Base-by-base conservation (phyloP, 1,139 yeast genomes). In the Blastobotrys indianensis region DNA sequence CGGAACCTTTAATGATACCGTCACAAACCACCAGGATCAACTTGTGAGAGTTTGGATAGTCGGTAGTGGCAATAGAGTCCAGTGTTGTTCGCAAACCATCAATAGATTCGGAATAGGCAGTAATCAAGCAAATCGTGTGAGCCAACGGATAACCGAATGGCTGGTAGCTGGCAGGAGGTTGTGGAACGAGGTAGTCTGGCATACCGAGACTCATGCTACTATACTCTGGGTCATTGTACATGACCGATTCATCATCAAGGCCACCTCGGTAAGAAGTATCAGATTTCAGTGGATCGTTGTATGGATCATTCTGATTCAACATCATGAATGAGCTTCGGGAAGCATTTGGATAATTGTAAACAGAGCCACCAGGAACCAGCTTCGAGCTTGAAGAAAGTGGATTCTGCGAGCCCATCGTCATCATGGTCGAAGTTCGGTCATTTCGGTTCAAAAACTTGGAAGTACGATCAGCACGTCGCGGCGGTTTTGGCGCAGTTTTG, bases 21-120 rank as follows among this genome's bases (percentile, higher is more conserved):
- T 92, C 98, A 72, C 97, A 90, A 32, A 92, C 75, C 39, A 90
- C 80, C 47, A 88, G 69, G 44, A 92, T 72, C 53, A 92, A 68
- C 65, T 90, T 92, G 66, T 92, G 97, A 5, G 97, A 85, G 65
- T 87, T 88, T 50, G 97, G 97, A 63, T 84, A 92, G 55, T 86
- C 95, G 2, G 97, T 87, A 1, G 95, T 86, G 13, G 95, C 87
- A 50, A 92, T 64, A 1, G 97, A 90, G 64, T 92, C 97, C 56
- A 90, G 68, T 0, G 97, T 87, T 1, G 90, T 80, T 58, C 97
- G 76, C 52, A 92, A 67, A 53, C 94, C 96, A 10, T 74, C 83
- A 55, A 79, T 85, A 60, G 88, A 94, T 68, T 92, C 98, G 1
- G 97, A 88, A 63, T 92, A 92, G 61, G 96, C 92, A 3, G 98